Conservation (phyloP, 768 basidiomycete species). For the Russula olivacea region DNA sequence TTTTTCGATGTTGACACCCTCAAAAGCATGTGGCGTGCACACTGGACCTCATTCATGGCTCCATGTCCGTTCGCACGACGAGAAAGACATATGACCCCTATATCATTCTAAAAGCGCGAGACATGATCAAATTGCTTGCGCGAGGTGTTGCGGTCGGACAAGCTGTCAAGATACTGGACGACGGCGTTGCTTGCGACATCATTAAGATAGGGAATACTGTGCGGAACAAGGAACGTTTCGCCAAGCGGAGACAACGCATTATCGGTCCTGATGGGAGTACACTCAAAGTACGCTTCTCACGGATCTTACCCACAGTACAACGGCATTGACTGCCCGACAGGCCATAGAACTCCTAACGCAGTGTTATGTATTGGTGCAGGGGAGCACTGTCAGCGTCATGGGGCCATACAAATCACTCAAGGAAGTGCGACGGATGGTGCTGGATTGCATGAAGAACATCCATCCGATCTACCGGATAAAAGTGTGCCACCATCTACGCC, state of each 20-base stretch:
- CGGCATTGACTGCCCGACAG: slow-evolving; percentile 36
- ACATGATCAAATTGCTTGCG: slow-evolving; percentile 91
- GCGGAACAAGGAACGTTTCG: slow-evolving; percentile 93
- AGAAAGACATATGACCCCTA: slow-evolving; percentile 97
- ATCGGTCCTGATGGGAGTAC: slow-evolving; percentile 98
- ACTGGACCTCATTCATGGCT: slow-evolving; percentile 91
- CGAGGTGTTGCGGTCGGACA: slow-evolving; percentile 83
- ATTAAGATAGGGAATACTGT: slow-evolving; percentile 96
- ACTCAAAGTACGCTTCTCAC: slow-evolving; percentile 62
- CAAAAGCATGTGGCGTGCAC: slow-evolving; percentile 80
- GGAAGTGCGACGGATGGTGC: slow-evolving; percentile 91
- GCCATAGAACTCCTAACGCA: slow-evolving; percentile 95
- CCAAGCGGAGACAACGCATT: slow-evolving; percentile 91
- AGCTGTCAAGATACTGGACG: slow-evolving; percentile 86
- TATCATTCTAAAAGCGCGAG: slow-evolving; percentile 90
- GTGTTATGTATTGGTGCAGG: slow-evolving; percentile 97
- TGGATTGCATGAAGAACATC: slow-evolving; percentile 99
- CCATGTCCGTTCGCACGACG: slow-evolving; percentile 96
- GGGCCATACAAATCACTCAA: slow-evolving; percentile 93
- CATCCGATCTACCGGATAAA: slow-evolving; percentile 99
- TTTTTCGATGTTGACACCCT: background rate
- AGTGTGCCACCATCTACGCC: slow-evolving; percentile 37
- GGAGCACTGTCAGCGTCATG: slow-evolving; percentile 97
- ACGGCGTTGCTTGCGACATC: slow-evolving; percentile 88
- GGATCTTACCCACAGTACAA: background rate